Percentiles rank a stretch among this genome's conserved stretches.
phyloP scores from a whole-genome alignment of 352 stramenopile species.

The Phytophthora ramorum region DNA sequence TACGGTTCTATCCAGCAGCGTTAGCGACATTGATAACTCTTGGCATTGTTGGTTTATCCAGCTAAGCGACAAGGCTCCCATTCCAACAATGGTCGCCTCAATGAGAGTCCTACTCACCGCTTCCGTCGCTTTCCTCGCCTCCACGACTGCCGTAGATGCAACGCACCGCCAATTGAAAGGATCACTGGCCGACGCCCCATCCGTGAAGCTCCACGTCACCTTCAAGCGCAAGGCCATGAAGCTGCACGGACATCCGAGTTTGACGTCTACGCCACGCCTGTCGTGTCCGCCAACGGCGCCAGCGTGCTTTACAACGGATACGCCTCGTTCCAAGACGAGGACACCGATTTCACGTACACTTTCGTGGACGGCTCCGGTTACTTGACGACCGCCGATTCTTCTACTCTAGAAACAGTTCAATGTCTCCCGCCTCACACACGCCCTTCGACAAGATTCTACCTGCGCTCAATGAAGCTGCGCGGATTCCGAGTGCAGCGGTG shows the following conservation, averaged over 20 bases:
- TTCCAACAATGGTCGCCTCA: too few relatives aligned
- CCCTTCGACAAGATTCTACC: constrained; percentile 38
- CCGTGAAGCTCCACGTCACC: constrained; percentile 35
- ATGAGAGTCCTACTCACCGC: not conserved
- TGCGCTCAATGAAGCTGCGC: constrained; percentile 24
- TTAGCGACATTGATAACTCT: too few relatives aligned
- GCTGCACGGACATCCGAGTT: constrained; percentile 37
- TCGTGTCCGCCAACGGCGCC: constrained; percentile 16
- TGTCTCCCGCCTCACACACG: constrained; percentile 24
- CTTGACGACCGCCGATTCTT: constrained; percentile 10
- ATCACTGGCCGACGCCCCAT: constrained; percentile 20
- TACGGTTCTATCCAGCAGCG: too few relatives aligned
- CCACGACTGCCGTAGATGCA: not conserved
- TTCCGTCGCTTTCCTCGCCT: constrained; percentile 1
- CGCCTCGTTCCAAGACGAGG: constrained; percentile 23
- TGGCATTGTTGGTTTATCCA: too few relatives aligned
- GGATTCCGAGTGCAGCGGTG: constrained; percentile 29
- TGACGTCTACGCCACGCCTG: constrained; percentile 33
- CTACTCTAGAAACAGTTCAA: constrained; percentile 8
- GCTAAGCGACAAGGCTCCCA: too few relatives aligned
- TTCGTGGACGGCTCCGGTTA: constrained; percentile 37
- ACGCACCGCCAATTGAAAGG: not conserved
- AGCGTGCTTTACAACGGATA: constrained; percentile 37
- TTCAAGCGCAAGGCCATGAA: constrained; percentile 40
- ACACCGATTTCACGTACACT: constrained; percentile 25